phyloP scores from a whole-genome alignment of 495 filamentous ascomycete genomes.

The Cryomyces minteri region DNA sequence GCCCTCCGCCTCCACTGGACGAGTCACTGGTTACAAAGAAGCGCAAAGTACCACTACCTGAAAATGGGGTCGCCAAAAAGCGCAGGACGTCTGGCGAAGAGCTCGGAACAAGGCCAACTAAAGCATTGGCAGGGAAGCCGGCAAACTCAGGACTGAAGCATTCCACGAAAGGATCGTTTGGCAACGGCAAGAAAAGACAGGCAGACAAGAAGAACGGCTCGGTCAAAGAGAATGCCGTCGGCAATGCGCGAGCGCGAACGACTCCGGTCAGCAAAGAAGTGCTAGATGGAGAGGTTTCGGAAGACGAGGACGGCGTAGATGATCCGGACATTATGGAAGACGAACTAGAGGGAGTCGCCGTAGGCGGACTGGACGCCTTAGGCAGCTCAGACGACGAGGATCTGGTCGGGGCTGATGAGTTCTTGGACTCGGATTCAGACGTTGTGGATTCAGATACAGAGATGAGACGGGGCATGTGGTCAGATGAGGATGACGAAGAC shows the following conservation, averaged over 20 bases:
- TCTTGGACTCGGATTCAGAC: slow-evolving; percentile 34
- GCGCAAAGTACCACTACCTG: slow-evolving; percentile 40
- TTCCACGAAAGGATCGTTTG: slow-evolving; percentile 17
- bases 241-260: background rate
- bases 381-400: slow-evolving; percentile 2
- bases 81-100: slow-evolving; percentile 36
- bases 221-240: background rate
- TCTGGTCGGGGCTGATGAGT: slow-evolving; percentile 32
- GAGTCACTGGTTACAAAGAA: slow-evolving; percentile 63
- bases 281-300: slow-evolving; percentile 14
- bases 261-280: background rate
- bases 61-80: slow-evolving; percentile 40
- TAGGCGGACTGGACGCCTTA: slow-evolving; percentile 29
- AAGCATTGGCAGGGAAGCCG: slow-evolving; percentile 12
- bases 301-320: slow-evolving; percentile 24
- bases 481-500: slow-evolving; percentile 80
- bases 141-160: slow-evolving; percentile 15
- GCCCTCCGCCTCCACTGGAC: slow-evolving; percentile 61
- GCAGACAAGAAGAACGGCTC: background rate
- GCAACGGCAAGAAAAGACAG: background rate
- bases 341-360: slow-evolving; percentile 22
- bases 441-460: slow-evolving; percentile 19
- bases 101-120: slow-evolving; percentile 21
- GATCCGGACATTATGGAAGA: slow-evolving; percentile 21
- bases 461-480: slow-evolving; percentile 52